Evolutionary conservation across 345 rosid genomes (phyloP).

Genomic region (Mercurialis annua): DNA sequence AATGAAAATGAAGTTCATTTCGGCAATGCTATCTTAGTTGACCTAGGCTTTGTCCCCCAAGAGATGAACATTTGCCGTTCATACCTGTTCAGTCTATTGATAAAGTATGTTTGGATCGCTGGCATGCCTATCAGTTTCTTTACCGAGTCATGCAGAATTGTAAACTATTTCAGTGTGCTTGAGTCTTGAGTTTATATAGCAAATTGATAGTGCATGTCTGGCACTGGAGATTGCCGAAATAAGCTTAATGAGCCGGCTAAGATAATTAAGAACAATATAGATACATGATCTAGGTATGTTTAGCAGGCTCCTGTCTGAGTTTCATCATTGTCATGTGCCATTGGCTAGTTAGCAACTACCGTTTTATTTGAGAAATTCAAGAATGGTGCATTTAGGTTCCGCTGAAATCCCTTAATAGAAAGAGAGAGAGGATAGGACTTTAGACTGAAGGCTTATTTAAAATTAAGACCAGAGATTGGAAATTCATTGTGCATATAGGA

Average conservation of each 20-base stretch:
- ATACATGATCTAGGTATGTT: not conserved
- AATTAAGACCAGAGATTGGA: not conserved
- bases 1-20: not conserved
- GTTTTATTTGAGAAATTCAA: not conserved
- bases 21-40: not conserved
- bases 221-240: not conserved
- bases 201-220: too few species aligned
- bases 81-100: not conserved
- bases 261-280: not conserved
- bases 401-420: not conserved
- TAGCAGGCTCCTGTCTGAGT: not conserved
- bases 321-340: too few species aligned
- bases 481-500: not conserved
- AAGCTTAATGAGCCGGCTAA: too few species aligned
- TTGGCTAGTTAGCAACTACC: not conserved
- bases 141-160: not conserved
- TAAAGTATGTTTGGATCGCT: not conserved
- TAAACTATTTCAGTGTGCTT: not conserved
- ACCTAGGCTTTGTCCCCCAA: not conserved
- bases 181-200: not conserved
- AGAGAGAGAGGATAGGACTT: not conserved
- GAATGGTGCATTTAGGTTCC: not conserved
- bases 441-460: not conserved
- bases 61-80: conserved; percentile 1
- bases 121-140: not conserved